A percentile compares a stretch with the other conserved stretches of the same genome.
phyloP scores from a whole-genome alignment of 345 rosid species.

The Anacardium occidentale region DNA sequence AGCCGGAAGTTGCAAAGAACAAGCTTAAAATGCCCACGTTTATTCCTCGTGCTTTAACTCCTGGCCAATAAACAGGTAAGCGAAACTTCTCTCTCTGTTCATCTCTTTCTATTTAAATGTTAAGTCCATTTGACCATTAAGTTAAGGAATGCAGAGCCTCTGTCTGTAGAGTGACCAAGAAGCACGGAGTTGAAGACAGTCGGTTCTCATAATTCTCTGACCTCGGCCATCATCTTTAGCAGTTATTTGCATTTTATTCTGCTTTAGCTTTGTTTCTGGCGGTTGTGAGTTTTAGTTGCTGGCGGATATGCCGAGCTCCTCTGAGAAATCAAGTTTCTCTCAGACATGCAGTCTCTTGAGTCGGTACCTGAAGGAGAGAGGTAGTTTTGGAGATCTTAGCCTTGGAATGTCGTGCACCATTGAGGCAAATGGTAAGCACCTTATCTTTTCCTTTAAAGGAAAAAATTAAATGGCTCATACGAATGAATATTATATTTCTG shows the following conservation, averaged over 20 bases:
- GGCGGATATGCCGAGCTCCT: slow-evolving; percentile 47
- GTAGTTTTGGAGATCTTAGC: slow-evolving; percentile 65
- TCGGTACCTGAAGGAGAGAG: slow-evolving; percentile 73
- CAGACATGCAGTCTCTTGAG: slow-evolving; percentile 66
- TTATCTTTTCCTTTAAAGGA: slow-evolving; percentile 11
- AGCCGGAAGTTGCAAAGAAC: slow-evolving; percentile 23
- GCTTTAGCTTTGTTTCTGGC: not conserved
- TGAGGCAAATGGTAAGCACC: slow-evolving; percentile 42
- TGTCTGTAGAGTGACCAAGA: not conserved
- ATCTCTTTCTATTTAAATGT: not conserved
- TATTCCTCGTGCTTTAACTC: slow-evolving; percentile 53
- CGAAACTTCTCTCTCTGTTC: not conserved
- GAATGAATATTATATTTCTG: too few relatives aligned
- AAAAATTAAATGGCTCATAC: not conserved
- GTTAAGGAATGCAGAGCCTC: not conserved
- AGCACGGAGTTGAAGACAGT: too few relatives aligned
- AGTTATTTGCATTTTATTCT: not conserved
- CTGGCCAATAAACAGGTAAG: not conserved
- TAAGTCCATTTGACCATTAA: not conserved
- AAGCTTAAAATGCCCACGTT: slow-evolving; percentile 24
- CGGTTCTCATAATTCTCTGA: not conserved
- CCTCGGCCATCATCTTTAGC: not conserved
- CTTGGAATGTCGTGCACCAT: slow-evolving; percentile 59
- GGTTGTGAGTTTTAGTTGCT: not conserved
- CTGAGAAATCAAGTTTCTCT: slow-evolving; percentile 57